Conservation (phyloP, 83 land plant genomes). For the Picea abies region DNA sequence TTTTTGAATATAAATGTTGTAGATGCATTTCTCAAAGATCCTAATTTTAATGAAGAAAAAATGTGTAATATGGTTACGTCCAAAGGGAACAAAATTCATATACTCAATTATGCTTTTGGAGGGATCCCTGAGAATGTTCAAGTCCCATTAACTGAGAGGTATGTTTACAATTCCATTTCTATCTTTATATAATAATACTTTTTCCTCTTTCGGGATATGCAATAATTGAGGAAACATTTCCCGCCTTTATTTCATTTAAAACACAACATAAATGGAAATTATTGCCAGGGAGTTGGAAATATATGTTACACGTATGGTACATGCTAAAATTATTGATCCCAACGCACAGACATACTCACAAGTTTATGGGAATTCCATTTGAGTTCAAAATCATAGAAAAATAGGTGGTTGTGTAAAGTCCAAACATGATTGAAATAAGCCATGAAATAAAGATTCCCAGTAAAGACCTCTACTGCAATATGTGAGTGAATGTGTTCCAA, state of each 20-base stretch:
- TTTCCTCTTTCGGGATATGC: background rate
- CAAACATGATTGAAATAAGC: no score
- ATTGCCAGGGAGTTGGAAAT: no score
- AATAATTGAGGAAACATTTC: background rate
- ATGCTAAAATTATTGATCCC: no score
- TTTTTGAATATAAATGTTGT: slow-evolving; percentile 64
- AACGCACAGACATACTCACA: no score
- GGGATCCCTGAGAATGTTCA: background rate
- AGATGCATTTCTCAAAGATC: slow-evolving; percentile 84
- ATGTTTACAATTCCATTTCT: background rate
- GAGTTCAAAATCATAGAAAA: no score
- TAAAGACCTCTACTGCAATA: no score
- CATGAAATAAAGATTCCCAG: no score
- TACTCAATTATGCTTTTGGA: slow-evolving; percentile 5
- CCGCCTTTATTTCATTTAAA: background rate
- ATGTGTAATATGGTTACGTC: slow-evolving; percentile 51
- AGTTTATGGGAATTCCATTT: no score
- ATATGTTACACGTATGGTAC: no score
- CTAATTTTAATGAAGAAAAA: slow-evolving; percentile 74
- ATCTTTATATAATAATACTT: background rate
- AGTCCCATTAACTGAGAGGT: slow-evolving; percentile 11
- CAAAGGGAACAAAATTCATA: slow-evolving; percentile 7
- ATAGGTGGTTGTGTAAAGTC: no score
- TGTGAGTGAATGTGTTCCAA: no score
- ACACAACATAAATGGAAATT: no score